Conservation (phyloP, 805 yeast genomes). For the Kurtzmaniella cleridarum region DNA sequence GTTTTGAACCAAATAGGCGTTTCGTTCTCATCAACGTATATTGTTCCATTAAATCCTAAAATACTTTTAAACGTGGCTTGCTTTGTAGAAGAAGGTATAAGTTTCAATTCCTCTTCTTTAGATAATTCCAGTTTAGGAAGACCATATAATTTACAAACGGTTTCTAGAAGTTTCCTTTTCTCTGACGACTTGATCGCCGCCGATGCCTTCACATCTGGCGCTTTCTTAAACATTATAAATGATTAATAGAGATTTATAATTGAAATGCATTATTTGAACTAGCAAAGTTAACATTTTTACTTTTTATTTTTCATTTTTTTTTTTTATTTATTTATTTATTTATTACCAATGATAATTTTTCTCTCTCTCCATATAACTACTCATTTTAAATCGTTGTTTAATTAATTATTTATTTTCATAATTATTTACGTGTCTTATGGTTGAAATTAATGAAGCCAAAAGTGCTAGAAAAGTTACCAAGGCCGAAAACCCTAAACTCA, state of each 20-base stretch:
- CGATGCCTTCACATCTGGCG: constrained; percentile 60
- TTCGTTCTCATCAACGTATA: constrained; percentile 59
- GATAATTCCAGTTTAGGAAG: constrained; percentile 35
- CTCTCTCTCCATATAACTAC: too few species aligned
- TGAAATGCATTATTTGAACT: too few species aligned
- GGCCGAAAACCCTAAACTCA: constrained; percentile 3
- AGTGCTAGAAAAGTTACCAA: neutral
- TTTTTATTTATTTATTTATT: too few species aligned
- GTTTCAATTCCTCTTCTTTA: constrained; percentile 33
- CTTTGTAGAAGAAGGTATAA: constrained; percentile 53
- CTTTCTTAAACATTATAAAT: constrained; percentile 46
- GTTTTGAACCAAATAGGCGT: constrained; percentile 70
- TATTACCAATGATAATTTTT: too few species aligned
- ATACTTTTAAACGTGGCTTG: constrained; percentile 56
- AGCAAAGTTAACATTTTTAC: too few species aligned
- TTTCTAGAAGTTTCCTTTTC: constrained; percentile 47
- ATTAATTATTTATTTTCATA: too few species aligned
- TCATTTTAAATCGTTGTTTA: too few species aligned
- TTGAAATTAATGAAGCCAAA: too few species aligned
- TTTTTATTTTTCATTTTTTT: too few species aligned
- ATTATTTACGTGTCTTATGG: too few species aligned
- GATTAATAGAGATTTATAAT: neutral
- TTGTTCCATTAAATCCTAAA: constrained; percentile 50
- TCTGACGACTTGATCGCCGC: constrained; percentile 83
- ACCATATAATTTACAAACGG: constrained; percentile 37